Evolutionary conservation across 768 basidiomycete genomes (phyloP).

Genomic region (Glaciozyma antarctica): DNA sequence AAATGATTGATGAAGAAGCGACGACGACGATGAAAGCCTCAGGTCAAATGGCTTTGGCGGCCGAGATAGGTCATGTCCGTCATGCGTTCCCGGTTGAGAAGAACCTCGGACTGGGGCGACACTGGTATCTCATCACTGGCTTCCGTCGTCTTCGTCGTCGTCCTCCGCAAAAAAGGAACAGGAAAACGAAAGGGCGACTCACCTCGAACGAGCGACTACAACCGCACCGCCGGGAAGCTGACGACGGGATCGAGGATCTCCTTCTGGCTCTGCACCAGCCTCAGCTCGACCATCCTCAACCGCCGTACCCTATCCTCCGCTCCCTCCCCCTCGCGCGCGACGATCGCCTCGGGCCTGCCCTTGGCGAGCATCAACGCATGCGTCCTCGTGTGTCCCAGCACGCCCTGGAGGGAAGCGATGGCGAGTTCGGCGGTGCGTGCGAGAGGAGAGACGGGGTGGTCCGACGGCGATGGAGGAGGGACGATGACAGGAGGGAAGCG

Average conservation of each 20-base stretch:
- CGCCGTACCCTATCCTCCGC: slow-evolving; percentile 54
- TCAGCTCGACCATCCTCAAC: slow-evolving; percentile 77
- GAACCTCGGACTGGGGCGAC: slow-evolving; percentile 36
- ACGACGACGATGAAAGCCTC: background rate
- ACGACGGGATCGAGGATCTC: slow-evolving; percentile 32
- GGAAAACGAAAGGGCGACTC: background rate
- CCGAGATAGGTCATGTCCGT: slow-evolving; percentile 24
- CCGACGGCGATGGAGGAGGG: slow-evolving; percentile 7
- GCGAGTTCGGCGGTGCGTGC: slow-evolving; percentile 58
- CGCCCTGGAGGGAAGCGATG: slow-evolving; percentile 63
- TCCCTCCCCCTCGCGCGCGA: slow-evolving; percentile 29
- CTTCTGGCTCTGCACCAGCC: slow-evolving; percentile 53
- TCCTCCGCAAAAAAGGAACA: slow-evolving; percentile 1
- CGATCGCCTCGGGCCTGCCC: slow-evolving; percentile 54
- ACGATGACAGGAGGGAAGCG: slow-evolving; percentile 48
- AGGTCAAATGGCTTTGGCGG: slow-evolving; percentile 11
- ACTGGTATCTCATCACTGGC: slow-evolving; percentile 35
- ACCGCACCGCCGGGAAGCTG: slow-evolving; percentile 22
- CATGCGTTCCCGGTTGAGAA: slow-evolving; percentile 14
- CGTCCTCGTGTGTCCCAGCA: slow-evolving; percentile 55
- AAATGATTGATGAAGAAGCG: no score
- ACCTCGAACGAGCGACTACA: slow-evolving; percentile 3
- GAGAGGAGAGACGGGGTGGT: slow-evolving; percentile 43
- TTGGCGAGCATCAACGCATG: slow-evolving; percentile 52
- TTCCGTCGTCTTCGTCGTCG: background rate